Evolutionary conservation across 2,329 filamentous ascomycete genomes (phyloP).

Genomic region (Calonectria ilicicola): DNA sequence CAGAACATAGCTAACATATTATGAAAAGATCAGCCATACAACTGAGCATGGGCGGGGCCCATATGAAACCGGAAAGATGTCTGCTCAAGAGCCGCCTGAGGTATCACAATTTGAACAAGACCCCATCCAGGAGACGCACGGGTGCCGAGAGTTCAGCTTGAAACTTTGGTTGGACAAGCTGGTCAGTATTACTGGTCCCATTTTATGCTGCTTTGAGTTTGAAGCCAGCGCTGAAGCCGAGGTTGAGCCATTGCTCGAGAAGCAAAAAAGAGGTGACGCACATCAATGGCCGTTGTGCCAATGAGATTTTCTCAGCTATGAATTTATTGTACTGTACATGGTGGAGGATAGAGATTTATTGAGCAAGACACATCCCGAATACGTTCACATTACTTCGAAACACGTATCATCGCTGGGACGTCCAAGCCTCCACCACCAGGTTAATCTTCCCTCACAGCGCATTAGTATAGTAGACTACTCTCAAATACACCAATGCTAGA

Average conservation of each 20-base stretch:
- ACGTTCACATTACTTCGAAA: not conserved
- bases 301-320: not conserved
- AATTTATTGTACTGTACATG: not conserved
- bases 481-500: too few species aligned
- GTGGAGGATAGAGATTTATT: not conserved
- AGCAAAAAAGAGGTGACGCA: not conserved
- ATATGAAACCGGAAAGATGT: not conserved
- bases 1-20: not conserved
- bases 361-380: not conserved
- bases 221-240: not conserved
- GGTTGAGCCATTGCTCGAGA: not conserved
- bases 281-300: not conserved
- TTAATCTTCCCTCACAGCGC: too few species aligned
- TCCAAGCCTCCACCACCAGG: too few species aligned
- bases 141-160: not conserved
- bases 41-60: not conserved
- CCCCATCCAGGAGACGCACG: not conserved
- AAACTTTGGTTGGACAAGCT: not conserved
- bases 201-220: not conserved
- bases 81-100: not conserved
- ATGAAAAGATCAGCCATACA: not conserved
- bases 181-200: not conserved
- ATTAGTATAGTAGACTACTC: too few species aligned
- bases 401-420: too few species aligned
- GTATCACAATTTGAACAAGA: not conserved